Percentiles rank a stretch among this genome's conserved stretches.
phyloP scores from a whole-genome alignment of 108 stramenopile genomes.

The Skeletonema menzelii region DNA sequence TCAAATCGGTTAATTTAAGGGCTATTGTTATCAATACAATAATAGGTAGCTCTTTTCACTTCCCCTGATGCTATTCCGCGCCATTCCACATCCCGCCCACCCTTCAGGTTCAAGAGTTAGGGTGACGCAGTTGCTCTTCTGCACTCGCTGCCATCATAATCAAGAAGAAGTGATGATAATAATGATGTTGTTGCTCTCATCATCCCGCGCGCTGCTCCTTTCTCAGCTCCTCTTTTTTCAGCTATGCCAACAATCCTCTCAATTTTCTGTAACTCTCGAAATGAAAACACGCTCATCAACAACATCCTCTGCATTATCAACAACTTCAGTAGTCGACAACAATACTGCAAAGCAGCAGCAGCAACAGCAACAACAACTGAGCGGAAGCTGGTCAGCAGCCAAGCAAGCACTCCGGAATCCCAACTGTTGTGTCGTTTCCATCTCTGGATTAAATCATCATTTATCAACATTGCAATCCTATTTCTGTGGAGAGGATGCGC shows the following conservation, averaged over 20 bases:
- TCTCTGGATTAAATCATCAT: slow-evolving; percentile 31
- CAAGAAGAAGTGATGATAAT: not conserved
- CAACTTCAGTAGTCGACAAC: no score
- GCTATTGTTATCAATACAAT: no score
- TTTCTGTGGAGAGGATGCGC: slow-evolving; percentile 39
- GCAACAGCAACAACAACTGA: not conserved
- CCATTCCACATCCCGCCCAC: no score
- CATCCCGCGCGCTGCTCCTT: not conserved
- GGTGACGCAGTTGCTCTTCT: no score
- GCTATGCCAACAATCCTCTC: not conserved
- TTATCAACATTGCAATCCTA: slow-evolving; percentile 28
- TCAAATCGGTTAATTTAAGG: no score
- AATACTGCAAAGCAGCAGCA: not conserved
- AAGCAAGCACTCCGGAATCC: slow-evolving; percentile 39
- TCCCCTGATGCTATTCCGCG: no score
- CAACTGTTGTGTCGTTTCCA: slow-evolving; percentile 45
- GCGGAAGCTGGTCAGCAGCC: slow-evolving; percentile 32
- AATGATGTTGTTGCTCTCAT: not conserved
- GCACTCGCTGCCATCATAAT: not conserved
- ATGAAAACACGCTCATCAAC: not conserved
- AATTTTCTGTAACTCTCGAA: not conserved
- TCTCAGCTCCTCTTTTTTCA: not conserved
- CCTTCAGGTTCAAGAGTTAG: no score
- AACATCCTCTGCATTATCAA: no score
- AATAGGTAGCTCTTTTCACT: no score